Percentiles rank a stretch among this genome's conserved stretches.
Evolutionary conservation across 495 filamentous ascomycete genomes (phyloP).

Genomic region (Xylaria acuta): DNA sequence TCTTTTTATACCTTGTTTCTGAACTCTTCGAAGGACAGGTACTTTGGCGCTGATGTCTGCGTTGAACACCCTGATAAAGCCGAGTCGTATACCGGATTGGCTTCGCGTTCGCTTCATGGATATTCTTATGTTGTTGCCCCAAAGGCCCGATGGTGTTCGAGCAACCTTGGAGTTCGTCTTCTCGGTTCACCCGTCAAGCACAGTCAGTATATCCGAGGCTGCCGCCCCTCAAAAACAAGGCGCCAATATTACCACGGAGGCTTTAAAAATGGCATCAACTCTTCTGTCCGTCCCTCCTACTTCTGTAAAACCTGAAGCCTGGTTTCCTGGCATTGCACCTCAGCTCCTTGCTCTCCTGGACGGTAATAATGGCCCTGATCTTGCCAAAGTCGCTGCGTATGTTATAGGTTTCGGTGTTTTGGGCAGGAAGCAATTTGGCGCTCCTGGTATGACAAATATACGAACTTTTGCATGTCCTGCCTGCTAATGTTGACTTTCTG

Average conservation of each 20-base stretch:
- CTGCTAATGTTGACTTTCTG: conserved; percentile 13
- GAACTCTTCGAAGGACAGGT: conserved; percentile 47
- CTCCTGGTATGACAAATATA: conserved; percentile 59
- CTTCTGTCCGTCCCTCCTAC: conserved; percentile 69
- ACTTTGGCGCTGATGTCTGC: conserved; percentile 52
- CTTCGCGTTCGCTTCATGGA: conserved; percentile 61
- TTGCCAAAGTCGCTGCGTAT: conserved; percentile 71
- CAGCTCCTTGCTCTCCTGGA: conserved; percentile 73
- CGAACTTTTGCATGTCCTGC: neutral
- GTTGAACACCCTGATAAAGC: conserved; percentile 54
- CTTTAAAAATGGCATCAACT: conserved; percentile 68
- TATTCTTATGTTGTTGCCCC: conserved; percentile 65
- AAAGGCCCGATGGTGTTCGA: conserved; percentile 69
- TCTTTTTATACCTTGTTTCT: conserved; percentile 33
- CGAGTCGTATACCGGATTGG: conserved; percentile 52
- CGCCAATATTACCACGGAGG: conserved; percentile 73
- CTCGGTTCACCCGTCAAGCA: conserved; percentile 60
- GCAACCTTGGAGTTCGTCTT: conserved; percentile 75
- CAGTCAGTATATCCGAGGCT: conserved; percentile 46
- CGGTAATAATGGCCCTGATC: conserved; percentile 66
- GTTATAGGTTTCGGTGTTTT: conserved; percentile 77
- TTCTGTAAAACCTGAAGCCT: conserved; percentile 60
- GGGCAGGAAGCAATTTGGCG: conserved; percentile 68
- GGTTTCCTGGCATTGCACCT: conserved; percentile 68
- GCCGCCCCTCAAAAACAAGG: conserved; percentile 55